Evolutionary conservation across 2,329 filamentous ascomycete genomes (phyloP).

Genomic region (Bipolaris gigantea): DNA sequence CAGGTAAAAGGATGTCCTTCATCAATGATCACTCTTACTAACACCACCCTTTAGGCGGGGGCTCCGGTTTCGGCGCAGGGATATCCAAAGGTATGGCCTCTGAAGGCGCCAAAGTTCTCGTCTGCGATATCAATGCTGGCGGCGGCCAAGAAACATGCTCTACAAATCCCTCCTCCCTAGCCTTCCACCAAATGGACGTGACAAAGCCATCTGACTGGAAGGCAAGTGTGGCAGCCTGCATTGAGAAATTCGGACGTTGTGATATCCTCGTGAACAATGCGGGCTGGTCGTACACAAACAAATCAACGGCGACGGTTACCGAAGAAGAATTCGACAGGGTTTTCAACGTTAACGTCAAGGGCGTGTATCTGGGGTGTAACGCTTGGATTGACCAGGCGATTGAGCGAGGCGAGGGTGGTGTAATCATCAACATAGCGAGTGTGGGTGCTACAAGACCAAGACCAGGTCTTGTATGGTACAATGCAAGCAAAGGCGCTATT

Average conservation of each 20-base stretch:
- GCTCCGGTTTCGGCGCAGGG: slow-evolving; percentile 65
- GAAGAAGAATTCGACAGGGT: slow-evolving; percentile 68
- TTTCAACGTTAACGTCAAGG: slow-evolving; percentile 70
- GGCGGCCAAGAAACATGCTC: slow-evolving; percentile 55
- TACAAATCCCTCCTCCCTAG: slow-evolving; percentile 42
- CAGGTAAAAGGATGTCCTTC: slow-evolving; percentile 43
- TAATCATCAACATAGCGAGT: slow-evolving; percentile 67
- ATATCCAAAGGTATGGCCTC: slow-evolving; percentile 62
- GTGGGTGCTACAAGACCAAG: slow-evolving; percentile 65
- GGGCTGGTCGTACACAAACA: slow-evolving; percentile 57
- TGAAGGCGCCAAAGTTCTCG: slow-evolving; percentile 64
- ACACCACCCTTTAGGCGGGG: slow-evolving; percentile 51
- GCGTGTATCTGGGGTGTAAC: slow-evolving; percentile 62
- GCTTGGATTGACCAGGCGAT: slow-evolving; percentile 65
- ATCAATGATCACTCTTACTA: slow-evolving; percentile 6
- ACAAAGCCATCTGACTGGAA: slow-evolving; percentile 58
- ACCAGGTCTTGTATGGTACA: slow-evolving; percentile 69
- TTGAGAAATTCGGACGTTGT: slow-evolving; percentile 57
- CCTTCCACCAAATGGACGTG: slow-evolving; percentile 53
- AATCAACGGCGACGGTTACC: slow-evolving; percentile 63
- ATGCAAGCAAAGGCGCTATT: slow-evolving; percentile 68
- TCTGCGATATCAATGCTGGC: slow-evolving; percentile 62
- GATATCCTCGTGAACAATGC: slow-evolving; percentile 66
- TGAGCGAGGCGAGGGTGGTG: slow-evolving; percentile 58
- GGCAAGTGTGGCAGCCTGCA: slow-evolving; percentile 55